phyloP scores from a whole-genome alignment of 805 yeast genomes.

The Candida pini region DNA sequence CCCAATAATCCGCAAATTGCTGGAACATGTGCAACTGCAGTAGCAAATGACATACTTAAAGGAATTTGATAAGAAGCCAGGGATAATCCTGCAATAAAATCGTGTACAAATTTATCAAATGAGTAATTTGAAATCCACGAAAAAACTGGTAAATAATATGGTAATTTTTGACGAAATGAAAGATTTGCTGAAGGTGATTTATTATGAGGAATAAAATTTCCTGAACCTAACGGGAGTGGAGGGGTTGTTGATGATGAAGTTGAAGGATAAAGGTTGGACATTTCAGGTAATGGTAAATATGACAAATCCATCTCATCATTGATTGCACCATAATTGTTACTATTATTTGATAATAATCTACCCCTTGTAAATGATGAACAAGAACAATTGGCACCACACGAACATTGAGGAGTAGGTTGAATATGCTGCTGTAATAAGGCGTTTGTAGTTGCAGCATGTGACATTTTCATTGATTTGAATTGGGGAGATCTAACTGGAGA shows the following conservation, averaged over 20 bases:
- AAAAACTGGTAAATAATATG: constrained; percentile 63
- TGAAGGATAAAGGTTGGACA: no score
- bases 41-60: constrained; percentile 72
- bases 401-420: not conserved
- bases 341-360: no score
- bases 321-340: no score
- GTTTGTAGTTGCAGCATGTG: not conserved
- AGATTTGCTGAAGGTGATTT: not conserved
- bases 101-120: constrained; percentile 40
- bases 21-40: constrained; percentile 78
- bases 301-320: no score
- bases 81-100: constrained; percentile 78
- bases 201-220: constrained; percentile 1
- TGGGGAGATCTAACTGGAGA: no score
- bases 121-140: constrained; percentile 60
- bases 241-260: not conserved
- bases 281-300: no score
- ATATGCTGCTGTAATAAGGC: not conserved
- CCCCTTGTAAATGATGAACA: not conserved
- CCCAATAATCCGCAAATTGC: constrained; percentile 76
- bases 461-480: not conserved
- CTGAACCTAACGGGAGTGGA: constrained; percentile 3
- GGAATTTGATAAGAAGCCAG: constrained; percentile 91
- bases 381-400: no score
- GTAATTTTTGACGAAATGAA: constrained; percentile 29